Base-by-base conservation (phyloP, 371 early-diverging fungal species). In the Lichtheimia corymbifera region DNA sequence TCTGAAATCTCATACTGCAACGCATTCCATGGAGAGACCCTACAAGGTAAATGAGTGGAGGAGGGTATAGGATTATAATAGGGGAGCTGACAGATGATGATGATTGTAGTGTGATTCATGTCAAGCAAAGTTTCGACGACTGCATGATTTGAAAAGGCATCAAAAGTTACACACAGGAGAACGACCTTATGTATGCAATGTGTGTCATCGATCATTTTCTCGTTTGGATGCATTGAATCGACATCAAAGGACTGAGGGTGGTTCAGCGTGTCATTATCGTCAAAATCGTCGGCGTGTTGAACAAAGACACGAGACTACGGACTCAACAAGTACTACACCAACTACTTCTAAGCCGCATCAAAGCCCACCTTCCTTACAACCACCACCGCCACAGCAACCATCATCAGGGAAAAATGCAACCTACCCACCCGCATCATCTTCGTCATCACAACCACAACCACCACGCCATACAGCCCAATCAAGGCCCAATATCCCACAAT, bases 191-290 rank as follows among this genome's bases (percentile, higher is more conserved):
- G 69, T 74, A 13, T 88, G 88, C 61, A 55, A 68, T 0, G 62
- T 66, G 54, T 90, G 90, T 62, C 65, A 75, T 9, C 72, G 88
- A 43, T 73, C 83, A n/a, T 90, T 90, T 73, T 80, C 88, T 20
- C 74, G 90, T 5, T 61, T 87, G 42, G 88, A 90, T 64, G 90
- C 89, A 14, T 67, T 90, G 17, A 87, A 87, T 71, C 73, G 90
- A 14, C 90, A 90, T 59, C 74, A 78, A 62, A 82, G 86, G 41
- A 77, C 87, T 4, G 90, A 88, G 59, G 77, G 81, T 79, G 85
- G 71, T 45, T 59, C 51, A 52, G 65, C 56, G 20, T 61, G 53
- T 50, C 28, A 64, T 50, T 40, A 59, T 55, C 15, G 45, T 55
- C 50, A 61, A 63, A 52, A 53, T 53, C 20, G 49, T 50, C 56